phyloP scores from a whole-genome alignment of 176 grass and related monocot genomes.

The Ensete ventricosum region DNA sequence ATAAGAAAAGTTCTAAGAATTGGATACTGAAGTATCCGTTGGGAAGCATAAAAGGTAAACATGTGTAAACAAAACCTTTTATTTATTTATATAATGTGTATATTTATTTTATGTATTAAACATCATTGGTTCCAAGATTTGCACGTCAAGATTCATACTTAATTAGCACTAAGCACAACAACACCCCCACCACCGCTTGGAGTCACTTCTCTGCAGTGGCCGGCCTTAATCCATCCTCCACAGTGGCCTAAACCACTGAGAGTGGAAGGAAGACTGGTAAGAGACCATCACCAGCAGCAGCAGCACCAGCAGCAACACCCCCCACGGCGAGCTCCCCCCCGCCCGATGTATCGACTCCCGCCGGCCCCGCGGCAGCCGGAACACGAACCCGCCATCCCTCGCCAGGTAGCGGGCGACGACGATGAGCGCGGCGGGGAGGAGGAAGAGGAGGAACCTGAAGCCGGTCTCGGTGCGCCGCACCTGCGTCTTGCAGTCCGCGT shows the following conservation, averaged over 20 bases:
- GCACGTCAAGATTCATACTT: too few relatives aligned
- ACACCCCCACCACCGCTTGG: too few relatives aligned
- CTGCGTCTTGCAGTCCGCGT: conserved; percentile 48
- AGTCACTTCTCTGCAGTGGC: too few relatives aligned
- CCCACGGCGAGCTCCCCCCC: conserved; percentile 62
- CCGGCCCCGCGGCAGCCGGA: conserved; percentile 39
- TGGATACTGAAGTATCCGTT: too few relatives aligned
- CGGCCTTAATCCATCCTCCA: background rate
- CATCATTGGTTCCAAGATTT: too few relatives aligned
- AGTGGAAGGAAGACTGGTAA: conserved; percentile 61
- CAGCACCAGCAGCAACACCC: conserved; percentile 41
- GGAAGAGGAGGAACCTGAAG: conserved; percentile 36
- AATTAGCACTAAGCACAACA: too few relatives aligned
- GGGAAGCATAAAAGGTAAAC: too few relatives aligned
- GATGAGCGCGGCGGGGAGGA: conserved; percentile 45
- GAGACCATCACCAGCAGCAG: conserved; percentile 66
- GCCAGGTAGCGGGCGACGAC: conserved; percentile 22
- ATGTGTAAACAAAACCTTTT: too few relatives aligned
- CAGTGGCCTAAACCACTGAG: conserved; percentile 41
- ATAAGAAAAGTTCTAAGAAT: too few relatives aligned
- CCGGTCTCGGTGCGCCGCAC: conserved; percentile 35
- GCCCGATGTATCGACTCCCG: conserved; percentile 44
- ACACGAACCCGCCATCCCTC: conserved; percentile 2
- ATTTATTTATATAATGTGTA: too few relatives aligned
- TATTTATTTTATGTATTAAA: too few relatives aligned